Evolutionary conservation across 2,329 filamentous ascomycete genomes (phyloP), one percentile per base, ranked within the genome.

Genomic region (Sporothrix curviconia): DNA sequence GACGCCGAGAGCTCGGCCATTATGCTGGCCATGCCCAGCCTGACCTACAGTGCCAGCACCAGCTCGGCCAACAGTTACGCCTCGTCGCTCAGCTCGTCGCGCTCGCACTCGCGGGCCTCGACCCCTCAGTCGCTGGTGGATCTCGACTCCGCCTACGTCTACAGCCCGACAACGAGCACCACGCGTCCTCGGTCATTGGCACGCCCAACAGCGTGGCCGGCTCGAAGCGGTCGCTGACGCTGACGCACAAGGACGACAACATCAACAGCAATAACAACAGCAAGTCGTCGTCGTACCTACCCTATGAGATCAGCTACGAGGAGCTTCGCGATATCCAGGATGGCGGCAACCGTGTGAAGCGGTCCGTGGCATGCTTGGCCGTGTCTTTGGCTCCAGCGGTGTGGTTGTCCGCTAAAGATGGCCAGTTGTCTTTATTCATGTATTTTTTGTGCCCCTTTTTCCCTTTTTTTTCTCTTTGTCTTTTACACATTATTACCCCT

Each of bases 291-390:
- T 40, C 59, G 5, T 65, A 77, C 61, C 75, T 82, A 4, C 78
- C 80, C 6, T 83, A 82, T 68, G 80, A 83, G 69, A 79, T 82
- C 63, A 76, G 74, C 60, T 65, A 71, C 34, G 78, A 82, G 25
- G 76, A 82, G 59, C 74, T 81, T 59, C 74, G 75, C 60, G 73
- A 76, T 57, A 66, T 80, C 44, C 76, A 80, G 60, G 74, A 79
- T 50, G 72, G 70, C 40, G 68, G 70, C 46, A 80, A 79, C 72
- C 76, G 78, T 53, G 74, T 73, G 22, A 70, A 69, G 59, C 73
- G 75, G 72, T 74, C 43, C 74, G 77, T 39, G 77, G 79, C 61
- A 74, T 82, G 71, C 78, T 79, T 69, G 76, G 76, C 34, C 77
- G 80, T 42, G 73, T 82, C 59, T 78, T 82, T 59, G 73, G 72